Conservation (phyloP, 2,329 filamentous ascomycete genomes). For the Blastomyces emzantsi region DNA sequence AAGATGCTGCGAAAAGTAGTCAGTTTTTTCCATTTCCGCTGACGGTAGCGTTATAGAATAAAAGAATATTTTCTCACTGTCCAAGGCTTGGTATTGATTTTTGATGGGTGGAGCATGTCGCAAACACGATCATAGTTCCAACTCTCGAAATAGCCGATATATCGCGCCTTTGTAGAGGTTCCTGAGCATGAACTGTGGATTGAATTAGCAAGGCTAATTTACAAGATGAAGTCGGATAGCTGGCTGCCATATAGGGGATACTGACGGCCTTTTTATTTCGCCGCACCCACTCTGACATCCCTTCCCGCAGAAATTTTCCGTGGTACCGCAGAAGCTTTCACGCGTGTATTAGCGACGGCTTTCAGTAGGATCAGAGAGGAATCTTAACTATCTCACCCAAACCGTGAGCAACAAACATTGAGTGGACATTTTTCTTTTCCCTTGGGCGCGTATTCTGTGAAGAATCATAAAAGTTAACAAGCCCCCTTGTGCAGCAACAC, state of each 20-base stretch:
- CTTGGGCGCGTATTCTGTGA: constrained; percentile 20
- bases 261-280: constrained; percentile 9
- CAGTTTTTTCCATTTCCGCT: neutral
- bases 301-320: constrained; percentile 8
- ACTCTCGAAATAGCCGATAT: constrained; percentile 31
- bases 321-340: constrained; percentile 3
- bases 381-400: constrained; percentile 17
- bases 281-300: constrained; percentile 8
- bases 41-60: neutral
- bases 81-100: constrained; percentile 11
- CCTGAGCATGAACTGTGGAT: constrained; percentile 5
- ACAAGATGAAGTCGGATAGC: neutral
- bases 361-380: neutral
- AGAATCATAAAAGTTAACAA: neutral
- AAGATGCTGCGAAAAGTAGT: constrained; percentile 19
- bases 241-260: neutral
- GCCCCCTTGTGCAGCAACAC: neutral
- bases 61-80: constrained; percentile 8
- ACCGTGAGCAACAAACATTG: constrained; percentile 32
- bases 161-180: constrained; percentile 10
- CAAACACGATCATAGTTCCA: constrained; percentile 20
- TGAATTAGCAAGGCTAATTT: constrained; percentile 8
- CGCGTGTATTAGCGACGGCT: constrained; percentile 2
- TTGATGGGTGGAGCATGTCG: constrained; percentile 10
- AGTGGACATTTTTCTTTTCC: constrained; percentile 24